These are phyloP conservation scores for Pythium graminicola DNA, from an alignment of 352 stramenopile genomes.

Conservation along the genomic window DNA sequence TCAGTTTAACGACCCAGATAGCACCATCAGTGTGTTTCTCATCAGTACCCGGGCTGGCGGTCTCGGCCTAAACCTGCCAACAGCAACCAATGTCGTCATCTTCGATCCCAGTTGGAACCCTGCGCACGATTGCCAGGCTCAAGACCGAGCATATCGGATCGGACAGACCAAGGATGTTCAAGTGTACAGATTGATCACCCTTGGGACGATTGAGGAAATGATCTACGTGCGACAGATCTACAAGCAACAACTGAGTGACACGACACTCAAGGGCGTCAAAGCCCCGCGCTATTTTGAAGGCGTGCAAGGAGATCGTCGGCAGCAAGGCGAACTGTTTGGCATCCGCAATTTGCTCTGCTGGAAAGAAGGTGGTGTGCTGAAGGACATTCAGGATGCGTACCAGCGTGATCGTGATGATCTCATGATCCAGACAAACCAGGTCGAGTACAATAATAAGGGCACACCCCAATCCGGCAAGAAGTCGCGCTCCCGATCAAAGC, in stretches of 20 bases:
- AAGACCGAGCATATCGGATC: constrained; percentile 82
- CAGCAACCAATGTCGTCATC: constrained; percentile 79
- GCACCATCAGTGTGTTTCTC: constrained; percentile 58
- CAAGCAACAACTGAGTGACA: constrained; percentile 81
- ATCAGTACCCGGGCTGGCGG: constrained; percentile 75
- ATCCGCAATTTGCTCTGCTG: constrained; percentile 72
- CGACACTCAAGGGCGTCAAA: constrained; percentile 62
- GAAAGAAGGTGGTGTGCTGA: constrained; percentile 65
- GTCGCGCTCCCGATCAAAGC: constrained; percentile 9
- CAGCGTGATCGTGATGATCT: constrained; percentile 38
- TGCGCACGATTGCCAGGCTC: constrained; percentile 75
- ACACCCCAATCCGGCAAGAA: constrained; percentile 12
- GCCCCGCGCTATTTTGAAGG: constrained; percentile 75
- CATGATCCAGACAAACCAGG: constrained; percentile 48
- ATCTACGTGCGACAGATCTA: constrained; percentile 86
- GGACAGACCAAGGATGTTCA: constrained; percentile 82
- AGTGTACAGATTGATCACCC: constrained; percentile 77
- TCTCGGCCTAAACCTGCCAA: constrained; percentile 70
- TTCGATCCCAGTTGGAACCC: constrained; percentile 88
- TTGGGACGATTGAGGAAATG: constrained; percentile 86
- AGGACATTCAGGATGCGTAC: constrained; percentile 70
- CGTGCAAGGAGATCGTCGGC: constrained; percentile 61
- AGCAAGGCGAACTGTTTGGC: constrained; percentile 73
- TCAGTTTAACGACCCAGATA: constrained; percentile 56
- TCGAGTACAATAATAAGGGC: constrained; percentile 33